Conservation (phyloP, 768 basidiomycete genomes). For the Auriscalpium vulgare region DNA sequence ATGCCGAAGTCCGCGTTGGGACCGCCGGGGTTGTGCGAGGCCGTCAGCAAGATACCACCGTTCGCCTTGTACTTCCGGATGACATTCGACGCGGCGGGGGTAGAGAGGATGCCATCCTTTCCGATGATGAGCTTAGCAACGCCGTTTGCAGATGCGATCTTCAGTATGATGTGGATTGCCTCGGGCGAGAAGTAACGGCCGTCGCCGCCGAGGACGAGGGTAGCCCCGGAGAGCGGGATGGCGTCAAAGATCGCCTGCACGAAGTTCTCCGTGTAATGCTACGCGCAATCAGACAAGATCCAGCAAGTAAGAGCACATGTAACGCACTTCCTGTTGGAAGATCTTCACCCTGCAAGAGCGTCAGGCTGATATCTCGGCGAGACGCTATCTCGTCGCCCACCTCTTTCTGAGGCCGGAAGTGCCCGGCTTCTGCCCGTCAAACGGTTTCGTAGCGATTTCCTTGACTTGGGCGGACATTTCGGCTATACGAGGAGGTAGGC, state of each 20-base stretch:
- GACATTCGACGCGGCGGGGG: conserved; percentile 92
- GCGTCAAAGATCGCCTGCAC: conserved; percentile 90
- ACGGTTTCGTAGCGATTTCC: conserved; percentile 76
- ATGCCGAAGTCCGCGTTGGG: conserved; percentile 99
- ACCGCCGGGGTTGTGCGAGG: conserved; percentile 96
- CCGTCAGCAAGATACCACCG: conserved; percentile 95
- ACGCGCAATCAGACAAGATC: conserved; percentile 14
- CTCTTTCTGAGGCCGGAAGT: conserved; percentile 97
- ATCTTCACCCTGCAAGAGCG: conserved; percentile 72
- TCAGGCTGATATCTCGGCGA: conserved; percentile 1
- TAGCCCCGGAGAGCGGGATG: conserved; percentile 70
- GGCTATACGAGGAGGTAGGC: conserved; percentile 6
- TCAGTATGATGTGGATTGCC: conserved; percentile 85
- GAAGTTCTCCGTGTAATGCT: conserved; percentile 99
- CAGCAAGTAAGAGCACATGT: background rate
- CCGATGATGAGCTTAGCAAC: conserved; percentile 90
- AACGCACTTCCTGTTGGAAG: conserved; percentile 87
- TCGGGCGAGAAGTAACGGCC: conserved; percentile 89
- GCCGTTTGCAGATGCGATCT: conserved; percentile 90
- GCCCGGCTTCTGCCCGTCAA: conserved; percentile 93
- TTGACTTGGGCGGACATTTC: conserved; percentile 42
- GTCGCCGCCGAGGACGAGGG: conserved; percentile 94
- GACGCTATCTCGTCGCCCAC: conserved; percentile 28
- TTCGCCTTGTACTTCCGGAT: conserved; percentile 95
- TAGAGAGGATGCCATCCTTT: conserved; percentile 86